A percentile compares a stretch with the other conserved stretches of the same genome.
Evolutionary conservation across 768 basidiomycete genomes (phyloP).

Genomic region (Tricholoma saponaceum): DNA sequence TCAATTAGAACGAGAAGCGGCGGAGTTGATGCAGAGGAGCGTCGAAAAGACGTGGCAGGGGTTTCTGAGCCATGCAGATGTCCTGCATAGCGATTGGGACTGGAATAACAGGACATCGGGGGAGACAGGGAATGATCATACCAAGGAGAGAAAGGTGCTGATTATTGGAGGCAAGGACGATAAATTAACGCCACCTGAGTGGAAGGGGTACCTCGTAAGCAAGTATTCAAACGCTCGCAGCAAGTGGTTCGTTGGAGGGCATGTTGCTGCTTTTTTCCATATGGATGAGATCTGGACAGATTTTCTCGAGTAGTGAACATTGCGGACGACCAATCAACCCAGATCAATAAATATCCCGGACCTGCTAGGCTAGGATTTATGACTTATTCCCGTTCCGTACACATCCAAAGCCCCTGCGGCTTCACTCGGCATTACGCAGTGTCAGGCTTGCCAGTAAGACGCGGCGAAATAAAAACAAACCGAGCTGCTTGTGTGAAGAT

Average conservation of each 20-base stretch:
- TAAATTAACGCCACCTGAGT: constrained; percentile 23
- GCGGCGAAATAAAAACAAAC: too few species aligned
- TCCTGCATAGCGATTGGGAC: constrained; percentile 44
- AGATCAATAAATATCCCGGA: too few species aligned
- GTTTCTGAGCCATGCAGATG: constrained; percentile 27
- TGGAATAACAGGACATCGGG: constrained; percentile 23
- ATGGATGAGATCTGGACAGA: constrained; percentile 34
- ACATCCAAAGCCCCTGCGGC: too few species aligned
- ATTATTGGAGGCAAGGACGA: constrained; percentile 34
- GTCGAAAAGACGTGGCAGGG: constrained; percentile 41
- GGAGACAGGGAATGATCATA: constrained; percentile 38
- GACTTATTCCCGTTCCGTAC: too few species aligned
- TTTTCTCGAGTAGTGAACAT: constrained; percentile 7
- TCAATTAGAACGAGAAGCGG: constrained; percentile 31
- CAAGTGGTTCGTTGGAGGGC: constrained; percentile 35
- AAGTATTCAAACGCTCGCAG: constrained; percentile 36
- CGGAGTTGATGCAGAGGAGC: constrained; percentile 33
- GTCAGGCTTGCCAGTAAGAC: too few species aligned
- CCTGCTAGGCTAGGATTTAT: too few species aligned
- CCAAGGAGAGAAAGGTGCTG: constrained; percentile 29
- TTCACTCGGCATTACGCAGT: too few species aligned
- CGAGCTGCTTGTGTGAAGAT: too few species aligned
- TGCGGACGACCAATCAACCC: too few species aligned
- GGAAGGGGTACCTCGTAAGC: constrained; percentile 32
- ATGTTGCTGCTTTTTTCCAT: constrained; percentile 32